Base-by-base conservation (phyloP, 75 land plant genomes). In the Picea sitchensis region DNA sequence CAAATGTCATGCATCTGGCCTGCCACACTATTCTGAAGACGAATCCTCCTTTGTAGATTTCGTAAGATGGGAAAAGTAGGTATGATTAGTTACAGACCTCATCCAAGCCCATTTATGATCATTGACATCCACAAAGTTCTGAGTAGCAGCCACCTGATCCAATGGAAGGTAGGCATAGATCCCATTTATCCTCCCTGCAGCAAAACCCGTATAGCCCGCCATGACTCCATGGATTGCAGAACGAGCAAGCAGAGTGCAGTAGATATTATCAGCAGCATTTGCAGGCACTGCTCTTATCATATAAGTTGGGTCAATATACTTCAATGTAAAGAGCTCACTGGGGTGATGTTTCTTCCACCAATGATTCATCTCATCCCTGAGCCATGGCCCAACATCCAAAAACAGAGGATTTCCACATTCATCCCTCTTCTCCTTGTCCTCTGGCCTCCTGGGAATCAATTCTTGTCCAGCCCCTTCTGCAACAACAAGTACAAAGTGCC, bases 231-330 rank as follows among this genome's bases (percentile, higher is more conserved):
- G 95, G 12, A 93, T 87, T 0, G 90, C 91, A 5, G 95, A 93
- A 82, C 91, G 93, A 13, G 95, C 93, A 61, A 93, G 72, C 31
- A 93, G 80, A 2, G 95, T 91, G 76, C 95, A 93, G 76, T 93
- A 93, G 75, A 78, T n/a, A 72, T 90, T 93, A 61, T 93, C 95
- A 0, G 90, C 83, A 1, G 95, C 95, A 81, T 91, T 93, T 59
- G 93, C 90, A 34, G 92, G 90, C 2, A 91, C 90, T 11, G 98
- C 96, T 14, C 98, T 87, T 21, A 96, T 88, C 96, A 93, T 96
- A 78, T 96, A 96, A 0, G 94, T 96, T 1, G 98, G 96, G 83
- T 96, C 98, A 54, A 93, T 96, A 72, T 93, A 96, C 80, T 96
- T 96, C 64, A 92, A 89, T 3, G 95, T 89, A 73, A 93, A 91